Base-by-base conservation (phyloP, 2,329 filamentous ascomycete genomes). In the Alternaria sp. region DNA sequence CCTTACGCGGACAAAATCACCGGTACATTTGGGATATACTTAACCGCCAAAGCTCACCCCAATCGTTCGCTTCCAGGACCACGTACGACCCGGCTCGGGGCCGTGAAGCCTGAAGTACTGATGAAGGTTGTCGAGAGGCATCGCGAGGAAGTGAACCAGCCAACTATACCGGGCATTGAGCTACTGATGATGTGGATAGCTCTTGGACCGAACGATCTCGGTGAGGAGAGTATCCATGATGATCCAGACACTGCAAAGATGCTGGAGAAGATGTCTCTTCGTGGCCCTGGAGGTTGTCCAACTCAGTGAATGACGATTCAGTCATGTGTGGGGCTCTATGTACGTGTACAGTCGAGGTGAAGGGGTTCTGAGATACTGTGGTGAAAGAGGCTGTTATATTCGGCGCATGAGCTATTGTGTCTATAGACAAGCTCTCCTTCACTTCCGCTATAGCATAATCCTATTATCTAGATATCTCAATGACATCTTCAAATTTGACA, bases 11-110 rank as follows among this genome's bases (percentile, higher is more conserved):
- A 50, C 6, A 50, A 28, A 6, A 50, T 50, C 0, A 50, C 0
- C 1, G 46, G 25, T 5, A 1, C 17, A 17, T 3, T 13, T 0
- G 46, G 46, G 2, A 1, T 50, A 5, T 28, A 13, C 9, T 5
- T 12, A 1, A 8, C 46, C 4, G 8, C 3, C 1, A 6, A 28
- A 5, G 0, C 23, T 0, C 46, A 50, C n/a, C 25, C 46, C 9
- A 50, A 50, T 5, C 10, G 5, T 26, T 50, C 46, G 9, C n/a
- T 7, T 25, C 25, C 25, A 50, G 46, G 46, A 25, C 46, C 46
- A 28, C 23, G 9, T 8, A 28, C 25, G 0, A 0, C 0, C 0
- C n/a, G 1, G 4, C 46, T 50, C 1, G 46, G 46, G 1, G 13
- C 23, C 6, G 25, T 50, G 21, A 50, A 28, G 46, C 46, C 46